A percentile compares a stretch with the other conserved stretches of the same genome.
Conservation (phyloP, 2,329 filamentous ascomycete species). For the Aspergillus sp. region DNA sequence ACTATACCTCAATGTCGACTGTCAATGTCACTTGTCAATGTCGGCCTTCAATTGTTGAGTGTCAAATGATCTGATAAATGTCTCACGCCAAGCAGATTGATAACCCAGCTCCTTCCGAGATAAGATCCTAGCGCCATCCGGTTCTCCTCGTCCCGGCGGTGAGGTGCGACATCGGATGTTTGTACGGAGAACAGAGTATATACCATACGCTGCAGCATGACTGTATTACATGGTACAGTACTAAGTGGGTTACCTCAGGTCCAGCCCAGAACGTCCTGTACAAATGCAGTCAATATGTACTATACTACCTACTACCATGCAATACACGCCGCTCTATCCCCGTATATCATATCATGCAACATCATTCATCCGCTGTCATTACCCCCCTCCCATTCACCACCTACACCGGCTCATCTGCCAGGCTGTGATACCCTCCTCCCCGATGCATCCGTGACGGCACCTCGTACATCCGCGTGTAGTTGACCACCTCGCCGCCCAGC, state of each 20-base stretch:
- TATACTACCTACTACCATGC: neutral
- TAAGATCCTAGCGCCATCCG: slow-evolving; percentile 21
- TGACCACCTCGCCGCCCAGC: slow-evolving; percentile 74
- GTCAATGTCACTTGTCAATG: no score
- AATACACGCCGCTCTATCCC: neutral
- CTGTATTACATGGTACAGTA: no score
- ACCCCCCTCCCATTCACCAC: neutral
- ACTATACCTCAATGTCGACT: neutral
- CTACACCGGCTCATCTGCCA: slow-evolving; percentile 36
- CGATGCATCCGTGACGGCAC: slow-evolving; percentile 66
- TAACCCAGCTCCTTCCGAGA: slow-evolving; percentile 16
- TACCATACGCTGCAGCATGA: neutral
- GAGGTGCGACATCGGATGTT: slow-evolving; percentile 22
- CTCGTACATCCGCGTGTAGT: slow-evolving; percentile 90
- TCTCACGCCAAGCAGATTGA: neutral
- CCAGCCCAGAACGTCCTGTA: no score
- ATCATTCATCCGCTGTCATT: no score
- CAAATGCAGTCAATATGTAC: neutral
- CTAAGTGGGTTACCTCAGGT: no score
- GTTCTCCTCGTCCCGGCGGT: neutral
- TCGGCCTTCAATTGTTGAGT: no score
- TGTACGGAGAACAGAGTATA: no score
- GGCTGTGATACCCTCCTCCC: slow-evolving; percentile 60
- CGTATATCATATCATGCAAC: neutral
- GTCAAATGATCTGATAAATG: no score